Base-by-base conservation (phyloP, 345 rosid genomes). In the Euphorbia lathyris region DNA sequence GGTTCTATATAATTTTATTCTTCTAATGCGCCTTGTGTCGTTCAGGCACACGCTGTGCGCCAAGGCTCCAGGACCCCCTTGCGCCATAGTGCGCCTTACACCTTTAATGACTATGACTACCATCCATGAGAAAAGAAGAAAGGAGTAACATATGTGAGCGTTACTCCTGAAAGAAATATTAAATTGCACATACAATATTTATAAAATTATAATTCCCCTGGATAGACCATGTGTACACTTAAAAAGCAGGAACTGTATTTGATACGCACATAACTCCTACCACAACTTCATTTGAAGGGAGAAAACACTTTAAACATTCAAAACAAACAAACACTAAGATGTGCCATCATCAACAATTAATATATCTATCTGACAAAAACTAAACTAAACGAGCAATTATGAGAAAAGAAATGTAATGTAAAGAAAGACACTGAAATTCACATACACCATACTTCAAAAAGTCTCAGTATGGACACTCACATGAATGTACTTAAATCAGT, bases 101-200 rank as follows among this genome's bases (percentile, higher is more conserved):
- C n/a, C n/a, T n/a, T n/a, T n/a, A n/a, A n/a, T n/a, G n/a, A n/a
- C n/a, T n/a, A n/a, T n/a, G n/a, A n/a, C n/a, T n/a, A n/a, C 1
- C 19, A 50, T 12, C 45, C 71, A 63, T 29, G 34, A 72, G 71
- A 73, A 47, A 66, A 30, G 7, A 9, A 9, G 14, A 23, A 63
- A 40, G n/a, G 12, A 36, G 20, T 38, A 22, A 14, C 30, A 63
- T 1, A 63, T 38, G 5, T 34, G 27, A 61, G 32, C 3, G 52
- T 3, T 4, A 13, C 48, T 53, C 11, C 32, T 14, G 36, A 9
- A 69, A 48, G 1, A 25, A 23, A 47, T 51, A 23, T 51, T n/a
- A 66, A 58, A 20, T 10, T 19, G 30, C 4, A 36, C 3, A 32
- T 0, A 48, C 40, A 65, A 26, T 58, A 29, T 0, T 1, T 0